Evolutionary conservation across 78 protist genomes (phyloP).

Genomic region (Emiliania huxleyi): DNA sequence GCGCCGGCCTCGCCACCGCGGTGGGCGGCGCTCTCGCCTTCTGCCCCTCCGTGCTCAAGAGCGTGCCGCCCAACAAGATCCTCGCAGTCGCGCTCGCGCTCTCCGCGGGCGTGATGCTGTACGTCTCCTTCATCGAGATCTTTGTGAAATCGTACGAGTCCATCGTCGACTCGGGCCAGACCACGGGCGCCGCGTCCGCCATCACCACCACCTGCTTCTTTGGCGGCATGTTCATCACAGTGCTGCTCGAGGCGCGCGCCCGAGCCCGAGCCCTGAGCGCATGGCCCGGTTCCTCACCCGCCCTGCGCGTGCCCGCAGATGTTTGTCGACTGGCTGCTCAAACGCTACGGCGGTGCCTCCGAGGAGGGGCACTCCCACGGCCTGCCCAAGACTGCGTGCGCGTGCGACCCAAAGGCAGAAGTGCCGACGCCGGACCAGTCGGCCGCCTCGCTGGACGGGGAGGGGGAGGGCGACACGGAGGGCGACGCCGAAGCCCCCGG

Average conservation of each 20-base stretch:
- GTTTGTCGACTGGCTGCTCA: no score
- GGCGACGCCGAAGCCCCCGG: no score
- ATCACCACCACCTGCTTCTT: slow-evolving; percentile 52
- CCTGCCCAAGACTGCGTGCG: no score
- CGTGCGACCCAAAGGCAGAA: no score
- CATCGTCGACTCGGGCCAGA: background rate
- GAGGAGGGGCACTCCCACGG: no score
- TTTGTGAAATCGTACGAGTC: slow-evolving; percentile 23
- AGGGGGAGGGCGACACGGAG: no score
- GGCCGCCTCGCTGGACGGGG: no score
- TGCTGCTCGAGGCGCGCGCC: slow-evolving; percentile 22
- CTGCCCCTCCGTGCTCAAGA: background rate
- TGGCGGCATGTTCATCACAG: slow-evolving; percentile 37
- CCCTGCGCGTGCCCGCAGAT: no score
- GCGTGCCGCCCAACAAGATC: background rate
- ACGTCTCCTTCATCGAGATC: slow-evolving; percentile 70
- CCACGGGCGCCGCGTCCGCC: background rate
- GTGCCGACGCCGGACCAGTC: no score
- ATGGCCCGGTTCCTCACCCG: background rate
- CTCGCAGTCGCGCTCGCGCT: slow-evolving; percentile 54
- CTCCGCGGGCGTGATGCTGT: slow-evolving; percentile 76
- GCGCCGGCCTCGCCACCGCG: slow-evolving; percentile 47
- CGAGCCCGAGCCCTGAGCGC: no score
- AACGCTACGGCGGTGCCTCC: no score
- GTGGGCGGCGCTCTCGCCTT: slow-evolving; percentile 45